Evolutionary conservation across 2,329 filamentous ascomycete species (phyloP), one percentile per base, ranked within the genome.

Genomic region (Mollisia scopiformis): DNA sequence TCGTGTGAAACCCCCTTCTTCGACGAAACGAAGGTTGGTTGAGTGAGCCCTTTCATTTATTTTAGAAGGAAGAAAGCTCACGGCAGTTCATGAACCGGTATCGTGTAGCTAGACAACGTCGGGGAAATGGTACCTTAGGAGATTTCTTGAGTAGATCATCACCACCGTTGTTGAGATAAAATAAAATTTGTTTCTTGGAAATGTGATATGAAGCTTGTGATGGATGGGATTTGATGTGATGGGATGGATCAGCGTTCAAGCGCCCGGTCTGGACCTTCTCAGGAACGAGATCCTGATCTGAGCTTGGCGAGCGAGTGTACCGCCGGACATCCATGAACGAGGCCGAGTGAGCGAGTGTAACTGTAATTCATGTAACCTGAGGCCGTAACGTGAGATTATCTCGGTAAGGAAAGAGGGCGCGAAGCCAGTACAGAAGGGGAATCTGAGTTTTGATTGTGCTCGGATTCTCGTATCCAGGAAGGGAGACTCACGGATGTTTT

Each of bases 251-350:
- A 23, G 19, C 49, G 21, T 31, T 19, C 25, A 51, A 33, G 49
- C 49, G 49, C 49, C 23, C 5, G 49, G 27, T 51, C 49, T 51
- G 49, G 49, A 21, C 49, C 49, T 33, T 51, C 30, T 51, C 49
- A 51, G 49, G 49, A 31, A 30, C 27, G 14, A 14, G n/a, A 33
- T 21, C 49, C 27, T 25, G 28, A 35, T 23, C 19, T 51, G 49
- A n/a, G 14, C 3, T n/a, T n/a, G n/a, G n/a, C n/a, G n/a, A n/a
- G n/a, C n/a, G n/a, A n/a, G n/a, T n/a, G n/a, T n/a, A n/a, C n/a
- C n/a, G n/a, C n/a, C n/a, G n/a, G n/a, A 23, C 28, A 28, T 19
- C 28, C 49, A 33, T 51, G 49, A 11, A 14, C 27, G 23, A 2
- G 19, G 3, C 16, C n/a, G 16, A 46, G 11, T 10, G 2, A 46